Percentiles rank a stretch among this genome's conserved stretches.
Evolutionary conservation across 2,329 filamentous ascomycete genomes (phyloP).

Genomic region (Talaromyces verruculosus): DNA sequence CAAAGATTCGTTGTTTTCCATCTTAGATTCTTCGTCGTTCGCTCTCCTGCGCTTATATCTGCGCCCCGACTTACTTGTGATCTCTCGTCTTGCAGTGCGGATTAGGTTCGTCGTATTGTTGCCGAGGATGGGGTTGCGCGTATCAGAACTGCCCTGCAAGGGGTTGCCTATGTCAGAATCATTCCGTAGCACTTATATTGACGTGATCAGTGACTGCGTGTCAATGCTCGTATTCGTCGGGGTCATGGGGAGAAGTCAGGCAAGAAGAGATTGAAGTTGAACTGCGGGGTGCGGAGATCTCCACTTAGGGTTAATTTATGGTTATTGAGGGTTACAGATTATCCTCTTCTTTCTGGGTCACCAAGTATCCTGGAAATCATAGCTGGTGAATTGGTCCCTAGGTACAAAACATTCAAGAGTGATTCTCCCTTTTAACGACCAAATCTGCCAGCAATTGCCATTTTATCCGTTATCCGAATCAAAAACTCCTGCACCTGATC

Average conservation of each 20-base stretch:
- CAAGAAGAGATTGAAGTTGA: background rate
- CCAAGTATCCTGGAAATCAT: background rate
- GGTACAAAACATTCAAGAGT: too few species aligned
- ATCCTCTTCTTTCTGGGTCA: background rate
- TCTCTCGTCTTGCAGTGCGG: background rate
- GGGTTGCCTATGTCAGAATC: too few species aligned
- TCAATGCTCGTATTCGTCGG: too few species aligned
- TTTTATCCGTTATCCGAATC: background rate
- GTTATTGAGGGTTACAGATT: background rate
- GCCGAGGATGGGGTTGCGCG: background rate
- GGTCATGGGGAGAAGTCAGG: too few species aligned
- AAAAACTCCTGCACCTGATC: background rate
- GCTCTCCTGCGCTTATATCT: background rate
- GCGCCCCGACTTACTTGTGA: background rate
- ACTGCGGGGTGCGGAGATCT: constrained; percentile 20
- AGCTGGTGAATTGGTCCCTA: too few species aligned
- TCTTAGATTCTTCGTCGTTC: background rate
- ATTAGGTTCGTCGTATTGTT: background rate
- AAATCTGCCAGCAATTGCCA: too few species aligned
- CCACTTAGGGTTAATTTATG: background rate
- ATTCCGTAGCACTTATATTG: too few species aligned
- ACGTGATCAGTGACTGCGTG: too few species aligned
- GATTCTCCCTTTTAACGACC: background rate
- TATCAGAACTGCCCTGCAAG: too few species aligned
- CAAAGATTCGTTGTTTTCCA: background rate